phyloP scores from a whole-genome alignment of 2,329 filamentous ascomycete species.

The Capronia americana region DNA sequence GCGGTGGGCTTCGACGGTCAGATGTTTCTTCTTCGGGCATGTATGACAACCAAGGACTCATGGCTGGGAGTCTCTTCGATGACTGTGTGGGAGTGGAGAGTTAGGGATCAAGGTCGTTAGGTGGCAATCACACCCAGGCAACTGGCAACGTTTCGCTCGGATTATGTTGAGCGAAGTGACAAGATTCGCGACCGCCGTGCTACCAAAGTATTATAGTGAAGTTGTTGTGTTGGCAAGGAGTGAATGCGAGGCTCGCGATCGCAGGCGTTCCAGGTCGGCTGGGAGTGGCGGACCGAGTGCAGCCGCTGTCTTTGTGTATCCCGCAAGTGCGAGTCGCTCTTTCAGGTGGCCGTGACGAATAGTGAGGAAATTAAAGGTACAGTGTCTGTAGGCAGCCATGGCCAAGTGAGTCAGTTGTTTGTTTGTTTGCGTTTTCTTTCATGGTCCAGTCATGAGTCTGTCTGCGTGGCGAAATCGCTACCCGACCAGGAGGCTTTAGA shows the following conservation, averaged over 20 bases:
- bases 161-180: not conserved
- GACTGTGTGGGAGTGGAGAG: constrained; percentile 33
- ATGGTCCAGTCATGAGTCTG: constrained; percentile 27
- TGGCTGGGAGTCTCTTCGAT: constrained; percentile 27
- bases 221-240: constrained; percentile 11
- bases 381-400: constrained; percentile 34
- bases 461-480: constrained; percentile 21
- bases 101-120: constrained; percentile 7
- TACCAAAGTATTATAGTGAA: constrained; percentile 4
- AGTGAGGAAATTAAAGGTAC: constrained; percentile 19
- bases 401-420: constrained; percentile 31
- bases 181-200: constrained; percentile 3
- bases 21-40: constrained; percentile 31
- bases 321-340: not conserved
- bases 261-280: not conserved
- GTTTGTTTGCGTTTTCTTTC: constrained; percentile 2
- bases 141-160: not conserved
- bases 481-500: not conserved
- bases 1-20: constrained; percentile 36
- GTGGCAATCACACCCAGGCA: not conserved
- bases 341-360: constrained; percentile 13
- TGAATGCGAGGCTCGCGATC: constrained; percentile 22
- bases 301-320: constrained; percentile 18
- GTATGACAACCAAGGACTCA: constrained; percentile 33
- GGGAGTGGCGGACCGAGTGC: constrained; percentile 12